Evolutionary conservation across 2,329 filamentous ascomycete genomes (phyloP).

Genomic region (Monilinia vaccinii-corymbosi): DNA sequence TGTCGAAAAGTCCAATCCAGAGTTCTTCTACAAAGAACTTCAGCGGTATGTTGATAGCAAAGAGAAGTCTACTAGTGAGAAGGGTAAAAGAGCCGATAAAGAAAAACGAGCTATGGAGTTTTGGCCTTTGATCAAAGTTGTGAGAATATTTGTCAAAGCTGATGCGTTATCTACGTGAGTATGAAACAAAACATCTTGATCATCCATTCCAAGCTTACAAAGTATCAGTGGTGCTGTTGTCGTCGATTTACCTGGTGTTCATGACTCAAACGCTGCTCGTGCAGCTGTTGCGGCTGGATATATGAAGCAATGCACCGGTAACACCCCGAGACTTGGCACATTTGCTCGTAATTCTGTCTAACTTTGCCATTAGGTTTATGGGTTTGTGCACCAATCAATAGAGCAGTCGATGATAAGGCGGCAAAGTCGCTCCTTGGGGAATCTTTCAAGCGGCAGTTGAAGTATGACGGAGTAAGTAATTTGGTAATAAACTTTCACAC

Average conservation of each 20-base stretch:
- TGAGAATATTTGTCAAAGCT: slow-evolving; percentile 37
- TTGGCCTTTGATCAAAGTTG: slow-evolving; percentile 34
- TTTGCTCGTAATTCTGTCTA: neutral
- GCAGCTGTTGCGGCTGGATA: slow-evolving; percentile 41
- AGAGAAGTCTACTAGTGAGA: slow-evolving; percentile 28
- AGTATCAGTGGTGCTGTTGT: slow-evolving; percentile 37
- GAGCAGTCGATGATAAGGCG: slow-evolving; percentile 51
- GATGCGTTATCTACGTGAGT: slow-evolving; percentile 32
- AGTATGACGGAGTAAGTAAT: slow-evolving; percentile 41
- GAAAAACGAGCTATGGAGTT: slow-evolving; percentile 29
- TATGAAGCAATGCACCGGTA: slow-evolving; percentile 45
- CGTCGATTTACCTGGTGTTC: slow-evolving; percentile 45
- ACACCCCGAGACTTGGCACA: neutral
- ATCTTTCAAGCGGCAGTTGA: slow-evolving; percentile 48
- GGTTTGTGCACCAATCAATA: slow-evolving; percentile 53
- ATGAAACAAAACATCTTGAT: neutral
- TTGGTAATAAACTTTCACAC: too few species aligned
- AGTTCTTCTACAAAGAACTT: slow-evolving; percentile 18
- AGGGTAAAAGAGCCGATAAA: slow-evolving; percentile 28
- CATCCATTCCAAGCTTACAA: neutral
- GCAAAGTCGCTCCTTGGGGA: slow-evolving; percentile 47
- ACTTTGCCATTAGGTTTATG: slow-evolving; percentile 35
- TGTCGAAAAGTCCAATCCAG: slow-evolving; percentile 12
- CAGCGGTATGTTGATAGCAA: slow-evolving; percentile 23
- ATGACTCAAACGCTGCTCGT: slow-evolving; percentile 41